These are phyloP conservation scores for Malus sieversii DNA, from an alignment of 306 rosid genomes.

Conservation along the genomic window DNA sequence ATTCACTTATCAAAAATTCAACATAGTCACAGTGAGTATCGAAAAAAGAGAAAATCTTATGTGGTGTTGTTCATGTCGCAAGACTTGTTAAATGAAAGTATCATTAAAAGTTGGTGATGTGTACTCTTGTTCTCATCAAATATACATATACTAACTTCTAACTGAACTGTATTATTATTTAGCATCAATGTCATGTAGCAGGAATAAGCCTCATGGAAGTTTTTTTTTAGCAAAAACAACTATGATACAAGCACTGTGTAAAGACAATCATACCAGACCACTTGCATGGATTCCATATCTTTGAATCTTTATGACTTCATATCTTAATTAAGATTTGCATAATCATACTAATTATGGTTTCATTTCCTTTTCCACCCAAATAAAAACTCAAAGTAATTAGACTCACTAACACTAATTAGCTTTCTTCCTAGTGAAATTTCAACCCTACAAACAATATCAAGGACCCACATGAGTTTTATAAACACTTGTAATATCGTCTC, in stretches of 20 bases:
- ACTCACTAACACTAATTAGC: conserved; percentile 6
- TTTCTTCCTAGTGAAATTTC: conserved; percentile 37
- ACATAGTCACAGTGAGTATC: too few relatives aligned
- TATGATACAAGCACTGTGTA: background rate
- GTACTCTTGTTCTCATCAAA: too few relatives aligned
- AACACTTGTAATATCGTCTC: background rate
- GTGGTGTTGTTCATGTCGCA: too few relatives aligned
- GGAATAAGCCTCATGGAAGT: too few relatives aligned
- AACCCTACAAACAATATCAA: conserved; percentile 26
- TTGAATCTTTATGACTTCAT: conserved; percentile 7
- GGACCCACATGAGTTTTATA: background rate
- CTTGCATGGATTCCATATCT: conserved; percentile 5
- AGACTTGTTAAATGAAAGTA: too few relatives aligned
- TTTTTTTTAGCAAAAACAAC: too few relatives aligned
- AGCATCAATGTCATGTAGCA: too few relatives aligned
- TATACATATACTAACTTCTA: too few relatives aligned
- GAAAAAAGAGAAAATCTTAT: too few relatives aligned
- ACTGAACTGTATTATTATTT: too few relatives aligned
- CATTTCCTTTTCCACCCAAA: conserved; percentile 9
- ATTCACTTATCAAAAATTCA: too few relatives aligned
- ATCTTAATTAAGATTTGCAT: conserved; percentile 8
- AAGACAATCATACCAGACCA: background rate
- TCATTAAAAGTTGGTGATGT: too few relatives aligned
- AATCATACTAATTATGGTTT: conserved; percentile 9
- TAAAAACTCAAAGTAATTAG: conserved; percentile 13